Percentiles rank a stretch among this genome's conserved stretches.
Evolutionary conservation across 192 early-diverging fungal species (phyloP).

Genomic region (Coemansia sp.): DNA sequence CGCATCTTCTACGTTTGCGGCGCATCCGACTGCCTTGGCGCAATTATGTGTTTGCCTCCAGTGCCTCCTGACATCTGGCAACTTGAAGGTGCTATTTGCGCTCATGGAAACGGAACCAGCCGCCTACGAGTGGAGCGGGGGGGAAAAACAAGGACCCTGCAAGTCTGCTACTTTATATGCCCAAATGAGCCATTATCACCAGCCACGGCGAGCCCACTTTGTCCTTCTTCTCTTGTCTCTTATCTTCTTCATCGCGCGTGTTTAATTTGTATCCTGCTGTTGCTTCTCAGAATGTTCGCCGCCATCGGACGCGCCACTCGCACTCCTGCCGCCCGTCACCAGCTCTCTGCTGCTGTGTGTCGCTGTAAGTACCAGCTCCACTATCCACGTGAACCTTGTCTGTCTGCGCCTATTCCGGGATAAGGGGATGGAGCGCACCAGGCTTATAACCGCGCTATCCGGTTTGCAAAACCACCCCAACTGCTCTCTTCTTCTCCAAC

Average conservation of each 20-base stretch:
- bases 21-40: neutral
- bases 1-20: neutral
- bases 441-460: neutral
- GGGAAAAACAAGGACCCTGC: too few species aligned
- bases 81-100: too few species aligned
- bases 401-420: neutral
- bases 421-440: too few species aligned
- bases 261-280: neutral
- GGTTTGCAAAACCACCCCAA: neutral
- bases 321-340: constrained; percentile 17
- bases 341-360: constrained; percentile 14
- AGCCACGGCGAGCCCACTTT: too few species aligned
- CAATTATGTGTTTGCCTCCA: neutral
- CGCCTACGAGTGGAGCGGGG: too few species aligned
- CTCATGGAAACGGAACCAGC: too few species aligned
- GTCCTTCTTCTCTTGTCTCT: neutral
- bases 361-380: constrained; percentile 12
- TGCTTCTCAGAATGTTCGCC: constrained; percentile 30
- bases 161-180: too few species aligned
- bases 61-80: neutral
- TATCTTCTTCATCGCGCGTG: neutral
- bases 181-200: too few species aligned
- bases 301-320: constrained; percentile 41
- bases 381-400: neutral
- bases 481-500: neutral